A percentile compares a stretch with the other conserved stretches of the same genome.
phyloP scores from a whole-genome alignment of 1,284 basidiomycete genomes.

The Nidula niveotomentosa region DNA sequence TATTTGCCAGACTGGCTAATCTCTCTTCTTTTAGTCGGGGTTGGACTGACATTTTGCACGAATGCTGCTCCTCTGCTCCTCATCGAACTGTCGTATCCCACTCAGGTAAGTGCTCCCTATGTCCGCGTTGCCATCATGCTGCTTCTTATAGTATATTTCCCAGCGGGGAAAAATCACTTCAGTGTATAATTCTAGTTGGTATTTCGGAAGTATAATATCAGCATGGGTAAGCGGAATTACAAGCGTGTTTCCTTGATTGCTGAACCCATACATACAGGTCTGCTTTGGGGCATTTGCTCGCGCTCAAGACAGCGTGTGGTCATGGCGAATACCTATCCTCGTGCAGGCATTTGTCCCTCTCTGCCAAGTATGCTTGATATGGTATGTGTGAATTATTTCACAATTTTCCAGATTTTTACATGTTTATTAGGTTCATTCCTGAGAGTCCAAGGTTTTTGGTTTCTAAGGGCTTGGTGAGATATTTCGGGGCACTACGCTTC shows the following conservation, averaged over 20 bases:
- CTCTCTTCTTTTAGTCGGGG: conserved; percentile 44
- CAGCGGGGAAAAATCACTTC: conserved; percentile 61
- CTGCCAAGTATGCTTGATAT: conserved; percentile 54
- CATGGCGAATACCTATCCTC: conserved; percentile 68
- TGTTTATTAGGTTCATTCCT: conserved; percentile 52
- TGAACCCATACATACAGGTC: conserved; percentile 24
- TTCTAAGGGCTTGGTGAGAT: conserved; percentile 52
- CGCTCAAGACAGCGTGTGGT: conserved; percentile 51
- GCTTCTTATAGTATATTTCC: not conserved
- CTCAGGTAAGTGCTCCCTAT: conserved; percentile 43
- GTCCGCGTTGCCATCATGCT: not conserved
- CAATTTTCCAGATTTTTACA: not conserved
- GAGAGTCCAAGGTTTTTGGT: conserved; percentile 73
- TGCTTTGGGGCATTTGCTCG: conserved; percentile 55
- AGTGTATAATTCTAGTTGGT: conserved; percentile 65
- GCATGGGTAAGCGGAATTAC: conserved; percentile 40
- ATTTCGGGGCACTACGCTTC: not conserved
- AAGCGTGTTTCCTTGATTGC: not conserved
- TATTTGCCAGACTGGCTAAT: not conserved
- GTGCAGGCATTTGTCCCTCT: conserved; percentile 67
- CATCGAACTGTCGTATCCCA: conserved; percentile 72
- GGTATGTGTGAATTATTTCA: conserved; percentile 28
- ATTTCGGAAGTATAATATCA: conserved; percentile 60
- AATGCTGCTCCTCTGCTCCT: conserved; percentile 66
- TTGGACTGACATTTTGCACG: conserved; percentile 61